phyloP scores from a whole-genome alignment of 306 rosid genomes.

The Sicyos baderoa region DNA sequence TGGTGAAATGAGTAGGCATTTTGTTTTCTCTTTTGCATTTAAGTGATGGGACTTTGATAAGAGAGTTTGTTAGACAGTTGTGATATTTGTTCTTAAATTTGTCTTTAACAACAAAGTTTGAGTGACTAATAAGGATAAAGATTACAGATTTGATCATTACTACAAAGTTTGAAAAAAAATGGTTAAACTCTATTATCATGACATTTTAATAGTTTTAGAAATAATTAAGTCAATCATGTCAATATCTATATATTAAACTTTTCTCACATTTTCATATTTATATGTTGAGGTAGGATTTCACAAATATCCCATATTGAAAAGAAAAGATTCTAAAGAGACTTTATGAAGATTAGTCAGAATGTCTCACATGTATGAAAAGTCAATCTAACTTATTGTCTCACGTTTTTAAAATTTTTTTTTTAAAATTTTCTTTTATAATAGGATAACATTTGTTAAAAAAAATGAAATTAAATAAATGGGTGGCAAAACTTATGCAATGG shows the following conservation, averaged over 20 bases:
- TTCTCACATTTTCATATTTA: no score
- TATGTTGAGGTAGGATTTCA: no score
- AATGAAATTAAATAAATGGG: no score
- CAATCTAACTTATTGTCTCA: no score
- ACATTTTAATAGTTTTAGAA: background rate
- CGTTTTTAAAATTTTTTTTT: no score
- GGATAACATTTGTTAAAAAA: no score
- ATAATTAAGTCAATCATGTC: background rate
- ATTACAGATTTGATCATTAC: background rate
- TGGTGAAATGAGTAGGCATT: conserved; percentile 3
- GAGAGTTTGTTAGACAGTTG: background rate
- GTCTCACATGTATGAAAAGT: conserved; percentile 7
- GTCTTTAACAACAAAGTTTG: background rate
- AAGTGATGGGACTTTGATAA: background rate
- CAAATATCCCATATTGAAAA: no score
- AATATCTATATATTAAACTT: no score
- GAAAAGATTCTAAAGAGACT: conserved; percentile 3
- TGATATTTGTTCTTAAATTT: no score
- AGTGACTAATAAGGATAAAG: background rate
- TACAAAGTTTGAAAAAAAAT: background rate
- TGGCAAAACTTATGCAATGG: no score
- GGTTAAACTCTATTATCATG: background rate
- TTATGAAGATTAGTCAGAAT: conserved; percentile 5
- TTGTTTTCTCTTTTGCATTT: background rate
- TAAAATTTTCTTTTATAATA: no score